phyloP scores from a whole-genome alignment of 768 basidiomycete species.

The Mrakia gelida region DNA sequence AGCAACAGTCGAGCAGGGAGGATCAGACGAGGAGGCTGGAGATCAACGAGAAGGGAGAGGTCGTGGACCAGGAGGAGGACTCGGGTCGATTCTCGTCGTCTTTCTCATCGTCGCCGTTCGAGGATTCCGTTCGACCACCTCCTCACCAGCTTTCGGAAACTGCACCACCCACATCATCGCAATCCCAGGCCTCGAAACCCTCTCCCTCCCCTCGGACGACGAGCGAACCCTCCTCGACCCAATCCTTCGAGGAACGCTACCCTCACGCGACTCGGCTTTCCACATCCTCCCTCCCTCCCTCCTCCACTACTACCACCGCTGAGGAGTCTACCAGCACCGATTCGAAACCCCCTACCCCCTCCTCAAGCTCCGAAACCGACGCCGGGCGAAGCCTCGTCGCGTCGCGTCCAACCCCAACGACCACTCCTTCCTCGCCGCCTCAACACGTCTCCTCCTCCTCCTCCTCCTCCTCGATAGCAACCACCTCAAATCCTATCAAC shows the following conservation, averaged over 20 bases:
- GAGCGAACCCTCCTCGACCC: background rate
- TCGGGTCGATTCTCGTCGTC: no score
- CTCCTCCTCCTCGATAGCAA: background rate
- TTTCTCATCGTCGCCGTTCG: no score
- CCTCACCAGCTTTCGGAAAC: background rate
- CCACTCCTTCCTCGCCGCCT: background rate
- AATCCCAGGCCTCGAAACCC: no score
- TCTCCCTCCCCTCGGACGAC: no score
- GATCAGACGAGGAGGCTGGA: background rate
- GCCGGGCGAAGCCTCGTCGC: background rate
- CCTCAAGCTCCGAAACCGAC: background rate
- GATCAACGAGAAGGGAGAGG: background rate
- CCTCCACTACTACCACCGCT: background rate
- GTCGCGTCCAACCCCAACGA: background rate
- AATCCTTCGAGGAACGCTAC: slow-evolving; percentile 13
- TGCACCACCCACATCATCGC: no score
- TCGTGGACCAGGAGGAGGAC: background rate
- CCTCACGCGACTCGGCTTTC: background rate
- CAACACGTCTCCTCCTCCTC: background rate
- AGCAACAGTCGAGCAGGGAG: background rate
- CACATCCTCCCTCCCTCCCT: background rate
- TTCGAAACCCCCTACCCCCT: background rate
- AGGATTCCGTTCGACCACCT: background rate
- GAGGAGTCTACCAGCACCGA: background rate
- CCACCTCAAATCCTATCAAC: background rate